phyloP scores from a whole-genome alignment of 768 basidiomycete genomes.

The Xerocomellus intermedius region DNA sequence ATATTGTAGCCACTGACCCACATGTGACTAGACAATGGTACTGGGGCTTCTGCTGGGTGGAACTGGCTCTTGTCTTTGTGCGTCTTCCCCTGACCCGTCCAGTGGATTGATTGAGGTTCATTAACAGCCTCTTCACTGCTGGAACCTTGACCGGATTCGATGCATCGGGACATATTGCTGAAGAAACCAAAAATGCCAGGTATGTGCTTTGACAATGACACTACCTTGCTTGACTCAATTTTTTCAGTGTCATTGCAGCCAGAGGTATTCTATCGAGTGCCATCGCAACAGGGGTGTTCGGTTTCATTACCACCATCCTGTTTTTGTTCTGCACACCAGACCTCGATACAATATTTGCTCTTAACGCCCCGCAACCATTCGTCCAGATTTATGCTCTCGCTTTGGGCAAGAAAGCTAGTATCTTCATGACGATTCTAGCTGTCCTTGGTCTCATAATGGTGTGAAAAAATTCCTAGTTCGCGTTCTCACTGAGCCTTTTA shows the following conservation, averaged over 20 bases:
- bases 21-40: constrained; percentile 69
- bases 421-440: constrained; percentile 88
- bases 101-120: constrained; percentile 29
- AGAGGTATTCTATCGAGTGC: constrained; percentile 81
- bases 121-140: constrained; percentile 80
- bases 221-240: background rate
- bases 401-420: constrained; percentile 71
- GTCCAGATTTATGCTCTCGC: constrained; percentile 86
- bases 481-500: background rate
- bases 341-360: constrained; percentile 67
- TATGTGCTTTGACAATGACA: constrained; percentile 17
- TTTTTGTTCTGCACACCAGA: constrained; percentile 86
- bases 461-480: constrained; percentile 20
- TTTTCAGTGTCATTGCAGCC: constrained; percentile 65
- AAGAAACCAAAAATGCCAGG: constrained; percentile 85
- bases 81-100: constrained; percentile 16
- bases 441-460: constrained; percentile 84
- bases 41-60: constrained; percentile 83
- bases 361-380: constrained; percentile 87
- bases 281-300: constrained; percentile 74
- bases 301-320: constrained; percentile 74
- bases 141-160: constrained; percentile 91
- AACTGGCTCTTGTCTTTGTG: constrained; percentile 91
- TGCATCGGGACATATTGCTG: constrained; percentile 83
- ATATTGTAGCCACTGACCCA: background rate